A percentile compares a stretch with the other conserved stretches of the same genome.
Conservation (phyloP, 768 basidiomycete genomes). For the Amyloporia xantha region DNA sequence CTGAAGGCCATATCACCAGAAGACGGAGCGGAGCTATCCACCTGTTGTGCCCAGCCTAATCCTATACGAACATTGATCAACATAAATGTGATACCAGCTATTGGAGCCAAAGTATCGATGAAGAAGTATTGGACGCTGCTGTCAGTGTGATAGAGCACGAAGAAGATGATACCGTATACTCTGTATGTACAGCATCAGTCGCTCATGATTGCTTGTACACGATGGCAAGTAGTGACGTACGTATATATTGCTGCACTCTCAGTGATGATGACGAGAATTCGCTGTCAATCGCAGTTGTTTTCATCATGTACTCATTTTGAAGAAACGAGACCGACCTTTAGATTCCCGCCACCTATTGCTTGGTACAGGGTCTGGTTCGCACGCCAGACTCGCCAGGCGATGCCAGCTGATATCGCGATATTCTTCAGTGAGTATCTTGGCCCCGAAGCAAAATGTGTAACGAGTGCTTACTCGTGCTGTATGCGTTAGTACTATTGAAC, state of each 20-base stretch:
- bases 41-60: slow-evolving; percentile 4
- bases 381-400: neutral
- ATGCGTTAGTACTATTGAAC: neutral
- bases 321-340: neutral
- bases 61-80: slow-evolving; percentile 11
- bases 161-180: neutral
- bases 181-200: neutral
- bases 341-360: neutral
- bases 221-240: neutral
- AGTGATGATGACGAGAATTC: neutral
- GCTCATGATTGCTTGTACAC: neutral
- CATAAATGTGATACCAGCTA: slow-evolving; percentile 10
- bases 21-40: too few relatives aligned
- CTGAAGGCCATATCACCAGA: too few relatives aligned
- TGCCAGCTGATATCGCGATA: neutral
- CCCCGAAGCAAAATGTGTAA: neutral
- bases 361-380: neutral
- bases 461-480: neutral
- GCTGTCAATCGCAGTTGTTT: neutral
- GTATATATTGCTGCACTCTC: slow-evolving; percentile 2
- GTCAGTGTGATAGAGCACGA: neutral
- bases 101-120: neutral
- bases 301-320: neutral
- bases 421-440: neutral
- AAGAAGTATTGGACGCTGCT: neutral